Evolutionary conservation across 352 stramenopile species (phyloP).

Genomic region (Pythium rhizo-oryzae): DNA sequence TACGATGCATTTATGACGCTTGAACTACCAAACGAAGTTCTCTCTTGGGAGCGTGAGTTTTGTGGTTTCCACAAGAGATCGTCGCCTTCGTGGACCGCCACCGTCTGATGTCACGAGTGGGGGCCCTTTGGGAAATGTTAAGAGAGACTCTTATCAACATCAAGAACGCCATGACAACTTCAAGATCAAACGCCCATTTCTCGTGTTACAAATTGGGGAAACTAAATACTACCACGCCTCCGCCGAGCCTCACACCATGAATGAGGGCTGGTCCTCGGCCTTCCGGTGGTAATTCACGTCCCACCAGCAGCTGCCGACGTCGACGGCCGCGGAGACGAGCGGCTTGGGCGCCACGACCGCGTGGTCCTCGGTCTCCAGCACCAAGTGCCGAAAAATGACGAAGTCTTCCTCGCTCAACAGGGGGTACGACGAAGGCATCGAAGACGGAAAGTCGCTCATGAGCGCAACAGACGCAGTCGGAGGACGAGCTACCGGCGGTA

Average conservation of each 20-base stretch:
- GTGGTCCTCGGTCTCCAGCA: background rate
- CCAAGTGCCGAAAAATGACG: background rate
- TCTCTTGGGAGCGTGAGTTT: too few relatives aligned
- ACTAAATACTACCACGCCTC: background rate
- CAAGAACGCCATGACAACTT: too few relatives aligned
- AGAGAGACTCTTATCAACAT: too few relatives aligned
- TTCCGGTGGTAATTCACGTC: background rate
- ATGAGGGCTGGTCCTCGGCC: background rate
- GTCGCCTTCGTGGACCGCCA: too few relatives aligned
- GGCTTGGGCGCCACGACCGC: background rate
- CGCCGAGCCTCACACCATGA: background rate
- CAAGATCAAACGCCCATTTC: too few relatives aligned
- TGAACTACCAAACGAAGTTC: too few relatives aligned
- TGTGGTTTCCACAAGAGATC: too few relatives aligned
- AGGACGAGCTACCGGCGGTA: too few relatives aligned
- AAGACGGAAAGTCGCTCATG: background rate
- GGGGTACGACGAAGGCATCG: background rate
- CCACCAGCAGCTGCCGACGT: background rate
- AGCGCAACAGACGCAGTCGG: background rate
- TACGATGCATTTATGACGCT: too few relatives aligned
- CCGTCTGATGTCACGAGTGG: too few relatives aligned
- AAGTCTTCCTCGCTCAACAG: slow-evolving; percentile 6
- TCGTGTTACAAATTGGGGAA: too few relatives aligned
- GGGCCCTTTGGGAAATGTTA: too few relatives aligned
- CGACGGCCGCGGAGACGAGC: background rate